These are phyloP conservation scores for Chaetomium tenue DNA, from an alignment of 495 filamentous ascomycete genomes.

Conservation along the genomic window DNA sequence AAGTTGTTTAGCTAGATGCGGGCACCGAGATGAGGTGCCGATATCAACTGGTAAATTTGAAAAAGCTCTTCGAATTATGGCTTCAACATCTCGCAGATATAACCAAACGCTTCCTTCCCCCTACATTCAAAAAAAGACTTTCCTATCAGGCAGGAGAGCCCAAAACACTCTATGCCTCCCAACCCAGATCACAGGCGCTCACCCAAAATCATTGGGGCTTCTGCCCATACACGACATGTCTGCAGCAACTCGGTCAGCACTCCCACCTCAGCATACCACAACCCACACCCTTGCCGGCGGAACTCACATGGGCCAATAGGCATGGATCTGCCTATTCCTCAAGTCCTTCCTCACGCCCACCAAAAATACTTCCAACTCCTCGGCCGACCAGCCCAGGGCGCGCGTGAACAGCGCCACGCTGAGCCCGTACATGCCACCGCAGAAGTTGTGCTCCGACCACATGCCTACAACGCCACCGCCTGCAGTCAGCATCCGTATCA, in stretches of 20 bases:
- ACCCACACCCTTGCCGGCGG: background rate
- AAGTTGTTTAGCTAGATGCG: no score
- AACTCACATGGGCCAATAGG: conserved; percentile 25
- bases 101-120: no score
- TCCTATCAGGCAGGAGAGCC: no score
- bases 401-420: conserved; percentile 50
- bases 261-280: background rate
- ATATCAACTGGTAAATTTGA: no score
- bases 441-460: conserved; percentile 19
- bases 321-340: conserved; percentile 36
- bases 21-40: no score
- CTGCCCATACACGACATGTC: conserved; percentile 6
- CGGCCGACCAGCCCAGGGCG: conserved; percentile 54
- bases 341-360: conserved; percentile 56
- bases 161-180: background rate
- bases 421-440: conserved; percentile 43
- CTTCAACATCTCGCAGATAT: no score
- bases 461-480: background rate
- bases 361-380: conserved; percentile 56
- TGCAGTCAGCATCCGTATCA: no score
- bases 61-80: no score
- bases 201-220: conserved; percentile 9
- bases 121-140: no score
- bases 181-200: background rate
- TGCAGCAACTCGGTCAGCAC: background rate